Percentiles rank a stretch among this genome's conserved stretches.
phyloP scores from a whole-genome alignment of 371 early-diverging fungal species.

The Mucor indicus region DNA sequence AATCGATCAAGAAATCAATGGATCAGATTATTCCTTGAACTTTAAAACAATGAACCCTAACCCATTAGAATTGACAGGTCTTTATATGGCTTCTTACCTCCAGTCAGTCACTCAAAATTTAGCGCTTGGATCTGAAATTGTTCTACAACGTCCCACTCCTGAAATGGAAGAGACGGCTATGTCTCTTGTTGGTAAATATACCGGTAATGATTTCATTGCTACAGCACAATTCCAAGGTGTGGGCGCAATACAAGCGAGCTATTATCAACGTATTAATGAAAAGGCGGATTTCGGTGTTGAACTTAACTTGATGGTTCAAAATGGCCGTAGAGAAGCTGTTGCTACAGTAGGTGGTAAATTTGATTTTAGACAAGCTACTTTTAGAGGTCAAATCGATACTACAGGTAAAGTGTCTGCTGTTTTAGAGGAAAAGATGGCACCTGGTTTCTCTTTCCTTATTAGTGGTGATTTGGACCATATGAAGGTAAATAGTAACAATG shows the following conservation, averaged over 20 bases:
- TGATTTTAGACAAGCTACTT: conserved; percentile 88
- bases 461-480: conserved; percentile 95
- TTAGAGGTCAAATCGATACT: conserved; percentile 90
- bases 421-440: conserved; percentile 93
- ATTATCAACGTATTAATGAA: conserved; percentile 89
- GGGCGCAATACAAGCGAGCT: conserved; percentile 85
- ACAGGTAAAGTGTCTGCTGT: conserved; percentile 85
- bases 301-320: conserved; percentile 77
- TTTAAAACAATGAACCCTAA: conserved; percentile 95
- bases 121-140: conserved; percentile 85
- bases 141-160: conserved; percentile 83
- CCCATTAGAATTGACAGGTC: conserved; percentile 86
- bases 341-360: conserved; percentile 95
- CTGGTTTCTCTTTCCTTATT: conserved; percentile 88
- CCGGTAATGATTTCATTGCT: conserved; percentile 71
- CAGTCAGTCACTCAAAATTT: conserved; percentile 87
- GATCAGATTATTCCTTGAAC: conserved; percentile 82
- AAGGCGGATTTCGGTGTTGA: conserved; percentile 94
- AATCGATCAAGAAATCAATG: conserved; percentile 89
- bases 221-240: conserved; percentile 82
- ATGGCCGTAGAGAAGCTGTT: conserved; percentile 84
- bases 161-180: conserved; percentile 79
- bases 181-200: conserved; percentile 78
- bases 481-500: conserved; percentile 57
- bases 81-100: conserved; percentile 82